Evolutionary conservation across 306 rosid genomes (phyloP), one percentile per base, ranked within the genome.

Genomic region (Benincasa hispida): DNA sequence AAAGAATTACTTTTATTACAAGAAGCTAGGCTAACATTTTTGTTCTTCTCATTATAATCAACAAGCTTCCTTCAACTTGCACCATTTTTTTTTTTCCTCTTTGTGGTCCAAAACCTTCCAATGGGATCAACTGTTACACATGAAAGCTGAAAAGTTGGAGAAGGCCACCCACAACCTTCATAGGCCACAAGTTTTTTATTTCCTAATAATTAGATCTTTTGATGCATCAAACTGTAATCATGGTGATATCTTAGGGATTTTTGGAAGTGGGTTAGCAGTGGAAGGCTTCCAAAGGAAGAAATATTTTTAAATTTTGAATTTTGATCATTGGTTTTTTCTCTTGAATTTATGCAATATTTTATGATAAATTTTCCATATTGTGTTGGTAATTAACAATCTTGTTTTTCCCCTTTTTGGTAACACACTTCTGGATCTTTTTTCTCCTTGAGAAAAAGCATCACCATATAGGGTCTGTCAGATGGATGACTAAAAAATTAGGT

Each of bases 231-330:
- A n/a, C 30, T 37, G 53, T 66, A 66, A 66, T 66, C 19, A 66
- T 66, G 21, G 74, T 67, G 34, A 67, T 67, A 17, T 37, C 10
- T 5, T 41, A 14, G 34, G 19, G 30, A 9, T 1, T 41, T 68
- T 68, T 21, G 13, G 74, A 22, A 68, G 74, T 68, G 74, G 74
- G 74, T 41, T 42, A 68, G 55, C 18, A 68, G 55, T 68, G 74
- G 74, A 12, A 30, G 45, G 72, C 25, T 34, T 63, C 15, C 17
- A 66, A 42, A 21, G 6, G 13, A 65, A 35, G 12, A 68, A 13
- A 21, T 68, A 41, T 21, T 41, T 14, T 21, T 0, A 10, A 0
- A 18, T 47, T 66, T 66, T 37, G 2, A 19, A 2, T 12, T 17
- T 45, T 60, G 11, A 67, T 35, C 19, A 39, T 41, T 68, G 3